Base-by-base conservation (phyloP, 495 filamentous ascomycete genomes). In the Stereocaulon alpinum region DNA sequence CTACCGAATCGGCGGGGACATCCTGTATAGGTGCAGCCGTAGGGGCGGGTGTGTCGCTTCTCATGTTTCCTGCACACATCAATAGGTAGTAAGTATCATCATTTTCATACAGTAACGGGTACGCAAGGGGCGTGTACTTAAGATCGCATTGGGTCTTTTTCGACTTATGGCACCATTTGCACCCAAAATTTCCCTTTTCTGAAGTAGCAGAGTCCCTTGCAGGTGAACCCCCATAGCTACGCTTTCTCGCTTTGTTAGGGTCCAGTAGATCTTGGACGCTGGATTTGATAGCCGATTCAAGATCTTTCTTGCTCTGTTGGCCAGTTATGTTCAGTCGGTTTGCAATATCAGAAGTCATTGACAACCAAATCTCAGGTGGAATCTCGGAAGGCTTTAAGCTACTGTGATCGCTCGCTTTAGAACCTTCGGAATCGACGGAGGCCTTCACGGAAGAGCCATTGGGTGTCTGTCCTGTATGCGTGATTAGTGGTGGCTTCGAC, bases 1-100 rank as follows among this genome's bases (percentile, higher is more conserved):
- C 87, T 91, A 40, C 93, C 92, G 63, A 96, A 95, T 3, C 71
- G 78, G 63, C 89, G 93, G 50, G 75, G 73, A 67, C 93, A 96
- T 20, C 73, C 73, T 11, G 76, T 68, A 50, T 83, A 89, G 9
- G 92, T 96, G 72, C 92, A 96, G 45, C 86, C 88, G 65, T 93
- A 97, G 0, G 91, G 93, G 56, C 85, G 83, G 27, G 83, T 79
- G 69, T 96, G 93, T 10, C 93, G 85, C 65, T 91, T 94, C 69
- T 82, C 76, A 68, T 96, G 92, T 71, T 96, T 97, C 58, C 89
- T 93, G 40, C 17, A 20, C 1, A 54, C 6, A 58, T 37, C 47
- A 56, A 24, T 3, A 24, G 24, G 24, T 24, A 24, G 24, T 24
- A 24, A 24, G 24, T 24, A 3, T 24, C 3, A 24, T 24, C 1